Percentiles rank a stretch among this genome's conserved stretches.
Evolutionary conservation across 441 rosid species (phyloP).

Genomic region (Eutrema salsugineum): DNA sequence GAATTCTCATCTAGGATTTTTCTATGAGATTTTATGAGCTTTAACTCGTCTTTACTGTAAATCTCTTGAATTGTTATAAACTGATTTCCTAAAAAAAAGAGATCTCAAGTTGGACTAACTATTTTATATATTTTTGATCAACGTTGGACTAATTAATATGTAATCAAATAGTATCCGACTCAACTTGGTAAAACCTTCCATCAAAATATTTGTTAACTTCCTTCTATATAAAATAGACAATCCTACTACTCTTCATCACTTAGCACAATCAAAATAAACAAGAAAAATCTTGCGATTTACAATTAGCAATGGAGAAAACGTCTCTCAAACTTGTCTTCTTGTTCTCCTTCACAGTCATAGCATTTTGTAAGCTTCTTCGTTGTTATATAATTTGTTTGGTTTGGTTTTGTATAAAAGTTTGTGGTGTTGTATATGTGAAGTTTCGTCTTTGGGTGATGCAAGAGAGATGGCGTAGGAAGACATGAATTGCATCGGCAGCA

Average conservation of each 20-base stretch:
- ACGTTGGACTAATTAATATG: neutral
- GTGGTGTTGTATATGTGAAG: conserved; percentile 5
- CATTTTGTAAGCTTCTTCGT: conserved; percentile 9
- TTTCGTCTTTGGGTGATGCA: conserved; percentile 8
- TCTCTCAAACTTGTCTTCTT: conserved; percentile 21
- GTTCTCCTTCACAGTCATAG: conserved; percentile 11
- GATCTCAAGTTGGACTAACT: too few relatives aligned
- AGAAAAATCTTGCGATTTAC: neutral
- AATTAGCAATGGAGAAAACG: conserved; percentile 24
- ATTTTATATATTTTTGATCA: too few relatives aligned
- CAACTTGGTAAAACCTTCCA: neutral
- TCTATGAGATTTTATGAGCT: too few relatives aligned
- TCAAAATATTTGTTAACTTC: neutral
- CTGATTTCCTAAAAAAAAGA: too few relatives aligned
- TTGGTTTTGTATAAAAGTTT: neutral
- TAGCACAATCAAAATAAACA: neutral
- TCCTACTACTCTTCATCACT: neutral
- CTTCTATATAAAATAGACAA: neutral
- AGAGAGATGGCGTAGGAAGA: conserved; percentile 17
- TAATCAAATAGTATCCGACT: neutral
- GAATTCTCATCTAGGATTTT: too few relatives aligned
- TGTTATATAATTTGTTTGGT: neutral
- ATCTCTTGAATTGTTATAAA: too few relatives aligned
- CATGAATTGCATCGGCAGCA: neutral
- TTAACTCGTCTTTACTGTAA: too few relatives aligned